Base-by-base conservation (phyloP, 768 basidiomycete species). In the Tulasnella sp. region DNA sequence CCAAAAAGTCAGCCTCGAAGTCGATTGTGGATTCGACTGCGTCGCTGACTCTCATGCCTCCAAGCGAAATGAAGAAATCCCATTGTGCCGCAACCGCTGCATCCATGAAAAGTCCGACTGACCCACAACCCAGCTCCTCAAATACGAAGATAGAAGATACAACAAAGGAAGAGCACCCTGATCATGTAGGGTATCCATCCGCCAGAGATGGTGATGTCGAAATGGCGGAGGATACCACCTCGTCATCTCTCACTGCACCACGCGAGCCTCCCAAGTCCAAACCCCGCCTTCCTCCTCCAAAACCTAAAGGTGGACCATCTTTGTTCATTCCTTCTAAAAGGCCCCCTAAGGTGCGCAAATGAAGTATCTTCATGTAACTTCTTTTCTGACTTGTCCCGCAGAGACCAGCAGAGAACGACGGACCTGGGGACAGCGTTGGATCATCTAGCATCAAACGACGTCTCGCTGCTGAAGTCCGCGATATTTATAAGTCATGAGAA, bases 271-370 rank as follows among this genome's bases (percentile, higher is more conserved):
- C 39, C n/a, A 40, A 40, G n/a, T 5, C 39, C n/a, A 48, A 48
- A 48, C 32, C 47, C 25, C 42, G 15, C 1, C 58, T 59, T 20
- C 52, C 60, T 49, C 57, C 48, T 31, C 57, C 57, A 52, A 53
- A 58, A 1, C 47, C 19, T 6, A 61, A 56, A 37, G 55, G 64
- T 0, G 62, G 53, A n/a, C 65, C 57, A 15, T 64, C 59, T 15
- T 62, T 82, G 49, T 83, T 83, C 60, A 81, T 83, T 51, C 80
- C 81, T 44, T n/a, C n/a, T 1, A 81, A 75, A 59, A 77, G 75
- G 60, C 41, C 45, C 15, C 42, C 35, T 6, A 52, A 43, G 15
- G 40, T 53, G 50, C 27, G 7, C 10, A 48, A 25, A 32, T 48
- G 5, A 15, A 5, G 25, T 24, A 43, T 22, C 41, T 12, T 24